Base-by-base conservation (phyloP, 768 basidiomycete species). In the Phallus indusiatus region DNA sequence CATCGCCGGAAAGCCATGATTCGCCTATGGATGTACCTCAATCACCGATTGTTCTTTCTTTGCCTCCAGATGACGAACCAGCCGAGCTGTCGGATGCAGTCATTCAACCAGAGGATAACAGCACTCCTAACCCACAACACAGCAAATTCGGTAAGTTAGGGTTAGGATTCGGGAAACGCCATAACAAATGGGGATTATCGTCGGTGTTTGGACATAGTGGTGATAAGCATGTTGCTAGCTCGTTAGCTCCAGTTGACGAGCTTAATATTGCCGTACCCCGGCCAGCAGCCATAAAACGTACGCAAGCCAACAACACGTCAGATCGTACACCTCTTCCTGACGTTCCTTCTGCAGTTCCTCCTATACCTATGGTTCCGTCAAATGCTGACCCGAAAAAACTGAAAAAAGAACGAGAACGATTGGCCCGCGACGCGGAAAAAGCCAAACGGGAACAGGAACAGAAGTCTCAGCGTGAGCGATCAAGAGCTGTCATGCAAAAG, bases 401-500 rank as follows among this genome's bases (percentile, higher is more conserved):
- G 62, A 90, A 88, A 77, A 90, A 90, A 73, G 87, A 91, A 71
- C 86, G 86, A 1, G 84, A 88, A 66, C 82, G 86, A 42, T 70
- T 88, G 54, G 82, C 83, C 59, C 81, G 80, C 60, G 91, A 94
- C 71, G 88, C 88, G 18, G 90, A 94, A 76, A 82, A 85, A 66
- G 88, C 90, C 64, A 84, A 86, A 62, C 88, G 91, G 63, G 83
- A 83, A 58, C 77, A 88, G 62, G 82, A 80, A 17, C 82, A 85
- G 69, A 83, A 82, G 65, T 84, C 76, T 67, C 84, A 90, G 62
- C 82, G 84, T 65, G 94, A 96, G 66, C 88, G 93, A 71, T 90
- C 93, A 17, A 82, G 93, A 56, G 91, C 90, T 48, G 93, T 95
- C 71, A 88, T 94, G 84, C 81, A 85, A 67, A 95, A 94, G 75